Conservation (phyloP, 2,329 filamentous ascomycete genomes). For the Fusarium nematophilum region DNA sequence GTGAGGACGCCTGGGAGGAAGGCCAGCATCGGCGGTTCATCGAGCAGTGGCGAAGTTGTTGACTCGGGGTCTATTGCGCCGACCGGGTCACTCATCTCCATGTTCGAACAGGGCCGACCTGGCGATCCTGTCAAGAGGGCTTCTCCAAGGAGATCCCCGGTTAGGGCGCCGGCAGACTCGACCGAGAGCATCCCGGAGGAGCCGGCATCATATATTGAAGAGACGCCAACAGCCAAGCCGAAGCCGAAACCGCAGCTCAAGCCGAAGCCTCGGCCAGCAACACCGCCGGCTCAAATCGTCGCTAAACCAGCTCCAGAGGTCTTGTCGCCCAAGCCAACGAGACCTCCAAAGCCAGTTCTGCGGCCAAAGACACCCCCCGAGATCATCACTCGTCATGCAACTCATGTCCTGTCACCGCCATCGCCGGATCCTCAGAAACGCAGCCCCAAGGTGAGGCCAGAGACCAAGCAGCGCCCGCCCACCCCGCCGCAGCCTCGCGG, state of each 20-base stretch:
- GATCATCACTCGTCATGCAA: constrained; percentile 37
- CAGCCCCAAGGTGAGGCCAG: constrained; percentile 16
- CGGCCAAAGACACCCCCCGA: constrained; percentile 46
- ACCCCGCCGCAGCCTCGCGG: constrained; percentile 52
- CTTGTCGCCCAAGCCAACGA: constrained; percentile 49
- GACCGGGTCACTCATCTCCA: constrained; percentile 72
- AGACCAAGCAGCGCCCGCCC: constrained; percentile 46
- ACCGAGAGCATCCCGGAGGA: constrained; percentile 29
- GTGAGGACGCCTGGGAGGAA: constrained; percentile 43
- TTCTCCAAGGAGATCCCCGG: constrained; percentile 36
- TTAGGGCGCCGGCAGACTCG: constrained; percentile 16
- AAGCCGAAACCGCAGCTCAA: constrained; percentile 44
- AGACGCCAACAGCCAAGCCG: constrained; percentile 33
- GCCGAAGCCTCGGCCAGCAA: constrained; percentile 38
- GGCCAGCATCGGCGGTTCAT: constrained; percentile 46
- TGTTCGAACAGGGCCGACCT: constrained; percentile 69
- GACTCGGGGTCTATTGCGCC: constrained; percentile 70
- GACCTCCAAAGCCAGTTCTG: constrained; percentile 45
- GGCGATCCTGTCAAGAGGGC: constrained; percentile 51
- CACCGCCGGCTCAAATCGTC: constrained; percentile 33
- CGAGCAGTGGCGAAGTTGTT: constrained; percentile 43
- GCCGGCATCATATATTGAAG: not conserved
- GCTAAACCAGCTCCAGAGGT: constrained; percentile 41
- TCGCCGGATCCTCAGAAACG: constrained; percentile 47
- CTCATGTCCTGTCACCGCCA: constrained; percentile 33